A percentile compares a stretch with the other conserved stretches of the same genome.
Evolutionary conservation across 2,329 filamentous ascomycete species (phyloP).

Genomic region (Fusarium setosum): DNA sequence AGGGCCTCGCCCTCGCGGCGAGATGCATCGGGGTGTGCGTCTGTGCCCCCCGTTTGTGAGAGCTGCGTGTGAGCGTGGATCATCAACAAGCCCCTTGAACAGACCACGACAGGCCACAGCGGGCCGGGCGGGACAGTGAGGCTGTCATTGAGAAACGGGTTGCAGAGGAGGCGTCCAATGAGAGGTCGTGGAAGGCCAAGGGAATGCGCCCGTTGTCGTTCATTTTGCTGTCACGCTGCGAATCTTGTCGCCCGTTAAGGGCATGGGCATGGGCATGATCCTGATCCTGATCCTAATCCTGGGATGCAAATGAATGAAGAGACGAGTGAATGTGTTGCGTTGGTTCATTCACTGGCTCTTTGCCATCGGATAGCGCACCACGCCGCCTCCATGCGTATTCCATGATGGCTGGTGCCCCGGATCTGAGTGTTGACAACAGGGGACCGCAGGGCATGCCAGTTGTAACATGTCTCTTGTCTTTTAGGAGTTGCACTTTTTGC

Average conservation of each 20-base stretch:
- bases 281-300: background rate
- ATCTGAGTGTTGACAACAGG: slow-evolving; percentile 3
- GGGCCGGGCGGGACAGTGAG: slow-evolving; percentile 37
- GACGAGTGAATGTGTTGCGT: background rate
- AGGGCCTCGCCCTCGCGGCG: slow-evolving; percentile 19
- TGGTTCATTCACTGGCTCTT: slow-evolving; percentile 1
- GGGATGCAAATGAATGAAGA: background rate
- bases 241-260: slow-evolving; percentile 38
- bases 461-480: background rate
- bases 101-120: slow-evolving; percentile 32
- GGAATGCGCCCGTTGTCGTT: slow-evolving; percentile 37
- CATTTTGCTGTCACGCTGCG: slow-evolving; percentile 31
- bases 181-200: slow-evolving; percentile 6
- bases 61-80: slow-evolving; percentile 15
- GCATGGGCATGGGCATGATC: slow-evolving; percentile 15
- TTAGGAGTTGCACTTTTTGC: background rate
- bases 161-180: slow-evolving; percentile 39
- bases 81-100: slow-evolving; percentile 32
- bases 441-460: background rate
- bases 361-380: slow-evolving; percentile 21
- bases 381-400: slow-evolving; percentile 18
- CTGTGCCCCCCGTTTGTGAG: slow-evolving; percentile 24
- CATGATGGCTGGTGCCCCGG: slow-evolving; percentile 1
- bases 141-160: slow-evolving; percentile 38
- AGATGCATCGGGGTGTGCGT: slow-evolving; percentile 29